Base-by-base conservation (phyloP, 1,284 basidiomycete genomes). In the Cryptococcus hybrid region DNA sequence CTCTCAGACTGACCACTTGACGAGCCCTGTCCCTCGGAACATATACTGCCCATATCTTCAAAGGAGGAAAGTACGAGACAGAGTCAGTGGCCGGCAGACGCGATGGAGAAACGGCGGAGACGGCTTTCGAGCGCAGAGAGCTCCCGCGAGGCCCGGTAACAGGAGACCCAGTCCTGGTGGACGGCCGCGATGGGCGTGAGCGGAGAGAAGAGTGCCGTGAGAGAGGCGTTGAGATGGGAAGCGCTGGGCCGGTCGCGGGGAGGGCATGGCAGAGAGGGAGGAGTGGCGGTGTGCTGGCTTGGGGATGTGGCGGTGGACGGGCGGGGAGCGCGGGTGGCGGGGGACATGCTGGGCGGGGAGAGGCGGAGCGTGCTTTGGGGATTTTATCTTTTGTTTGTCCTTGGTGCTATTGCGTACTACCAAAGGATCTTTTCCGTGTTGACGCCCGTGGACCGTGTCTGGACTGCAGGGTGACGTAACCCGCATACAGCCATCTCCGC, bases 51-150 rank as follows among this genome's bases (percentile, higher is more conserved):
- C 68, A 70, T 70, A 12, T 52, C 48, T 38, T 70, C 69, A 54
- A 70, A 1, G 69, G 69, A 3, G 69, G 69, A 51, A 70, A 70
- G 48, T 69, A 70, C 6, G 67, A 69, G 35, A 70, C 59, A n/a
- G 51, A 53, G 40, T 67, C 59, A 6, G 67, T 67, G 7, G 59
- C 47, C 8, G 69, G 69, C n/a, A 70, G 60, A 15, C 64, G 59
- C 2, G 65, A 67, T 0, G 69, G 69, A 5, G 62, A 64, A 13
- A 46, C 7, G 18, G 56, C 40, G 13, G 38, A 46, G n/a, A 7
- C 7, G 18, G 56, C 40, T 24, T 24, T 24, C 24, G 24, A 24
- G 24, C 24, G 24, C 24, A 24, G 24, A 24, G 24, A 24, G 24
- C 24, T 24, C 24, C 24, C 24, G 24, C 24, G 24, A 24, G 24